Base-by-base conservation (phyloP, 2,329 filamentous ascomycete genomes). In the Sphaerulina vaccinii region DNA sequence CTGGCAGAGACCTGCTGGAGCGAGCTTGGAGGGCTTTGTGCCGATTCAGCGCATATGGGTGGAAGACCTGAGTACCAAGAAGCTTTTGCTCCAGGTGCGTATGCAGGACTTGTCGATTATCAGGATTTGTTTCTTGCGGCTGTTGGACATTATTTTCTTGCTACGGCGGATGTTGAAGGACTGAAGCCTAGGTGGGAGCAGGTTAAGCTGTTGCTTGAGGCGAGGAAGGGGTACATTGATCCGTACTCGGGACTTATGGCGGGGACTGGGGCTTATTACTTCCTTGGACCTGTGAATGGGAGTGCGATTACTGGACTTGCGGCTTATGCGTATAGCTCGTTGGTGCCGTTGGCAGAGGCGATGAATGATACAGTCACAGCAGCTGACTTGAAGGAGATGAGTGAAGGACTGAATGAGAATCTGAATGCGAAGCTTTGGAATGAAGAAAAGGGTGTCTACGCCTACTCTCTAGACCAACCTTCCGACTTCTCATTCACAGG, bases 391-490 rank as follows among this genome's bases (percentile, higher is more conserved):
- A 45, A 42, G 5, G 22, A 38, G 3, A 58, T 61, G 1, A 63
- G 69, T 8, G 13, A 21, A 1, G 51, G 47, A 9, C 45, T 71
- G 9, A 56, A 49, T n/a, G 37, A 50, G 2, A 62, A 62, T 11
- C 61, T 71, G 16, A 68, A 71, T 42, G 29, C 42, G 1, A 52
- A 62, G 1, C 64, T 73, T 8, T 73, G 70, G 69, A 69, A 69
- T 32, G 45, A 51, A 0, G 15, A 51, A 9, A 41, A 67, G 0
- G 70, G 68, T 2, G 55, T 59, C 3, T 73, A 71, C 54, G 66
- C 65, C 1, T 56, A 68, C 1, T 65, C 64, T 1, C 50, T 63
- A 7, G 41, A 36, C 16, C 57, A 56, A 0, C 60, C 58, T 0
- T 58, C 52, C 2, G 66, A 73, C 52, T 71, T 64, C 41, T 70